Conservation (phyloP, 345 rosid species). For the Adansonia digitata region DNA sequence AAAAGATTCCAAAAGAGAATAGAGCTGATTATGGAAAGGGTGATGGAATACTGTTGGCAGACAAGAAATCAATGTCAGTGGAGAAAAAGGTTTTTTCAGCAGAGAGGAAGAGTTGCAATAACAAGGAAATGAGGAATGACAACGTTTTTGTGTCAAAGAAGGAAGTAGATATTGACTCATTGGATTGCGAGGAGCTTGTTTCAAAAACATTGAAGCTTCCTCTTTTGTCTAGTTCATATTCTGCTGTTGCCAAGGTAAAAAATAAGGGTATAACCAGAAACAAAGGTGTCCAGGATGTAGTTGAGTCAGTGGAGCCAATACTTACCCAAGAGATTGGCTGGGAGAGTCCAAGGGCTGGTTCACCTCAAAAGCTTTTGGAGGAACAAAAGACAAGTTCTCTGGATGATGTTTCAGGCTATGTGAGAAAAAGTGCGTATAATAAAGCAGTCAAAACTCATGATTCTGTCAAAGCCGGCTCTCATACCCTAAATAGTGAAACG, state of each 20-base stretch:
- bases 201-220: constrained; percentile 66
- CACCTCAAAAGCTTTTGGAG: constrained; percentile 44
- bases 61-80: constrained; percentile 37
- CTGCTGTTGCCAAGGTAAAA: constrained; percentile 18
- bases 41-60: constrained; percentile 32
- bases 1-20: constrained; percentile 34
- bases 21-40: constrained; percentile 38
- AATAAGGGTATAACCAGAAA: constrained; percentile 32
- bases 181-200: constrained; percentile 66
- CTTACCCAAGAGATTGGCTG: constrained; percentile 35
- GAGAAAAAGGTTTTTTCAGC: constrained; percentile 37
- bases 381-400: constrained; percentile 39
- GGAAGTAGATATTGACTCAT: constrained; percentile 36
- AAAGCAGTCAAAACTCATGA: constrained; percentile 38
- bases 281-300: constrained; percentile 30
- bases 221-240: constrained; percentile 46
- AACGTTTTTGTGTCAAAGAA: constrained; percentile 24
- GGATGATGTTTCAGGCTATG: constrained; percentile 31
- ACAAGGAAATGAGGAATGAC: constrained; percentile 31
- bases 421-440: constrained; percentile 39
- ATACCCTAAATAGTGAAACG: constrained; percentile 28
- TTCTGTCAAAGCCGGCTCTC: constrained; percentile 30
- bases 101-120: constrained; percentile 30
- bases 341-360: constrained; percentile 41
- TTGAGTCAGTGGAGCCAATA: constrained; percentile 31